Evolutionary conservation across 106 monocot species (phyloP).

Genomic region (Alisma plantagoaquatica): DNA sequence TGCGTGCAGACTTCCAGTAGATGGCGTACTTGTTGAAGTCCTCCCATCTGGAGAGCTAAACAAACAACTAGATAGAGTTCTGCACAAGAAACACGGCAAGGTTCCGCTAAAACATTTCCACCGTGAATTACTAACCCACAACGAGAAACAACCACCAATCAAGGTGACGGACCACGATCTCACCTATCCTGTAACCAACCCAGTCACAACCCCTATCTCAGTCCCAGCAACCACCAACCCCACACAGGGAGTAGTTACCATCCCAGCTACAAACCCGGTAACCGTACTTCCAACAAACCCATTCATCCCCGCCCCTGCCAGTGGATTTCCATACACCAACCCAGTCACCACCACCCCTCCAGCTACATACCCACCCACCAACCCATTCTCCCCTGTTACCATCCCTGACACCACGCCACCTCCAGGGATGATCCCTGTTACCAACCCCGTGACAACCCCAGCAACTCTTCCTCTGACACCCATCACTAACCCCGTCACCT

Average conservation of each 20-base stretch:
- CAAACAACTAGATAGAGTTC: conserved; percentile 2
- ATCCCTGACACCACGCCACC: background rate
- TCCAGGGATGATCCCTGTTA: background rate
- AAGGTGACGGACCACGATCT: conserved; percentile 23
- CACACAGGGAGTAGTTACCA: conserved; percentile 16
- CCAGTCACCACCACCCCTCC: conserved; percentile 2
- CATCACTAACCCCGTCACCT: background rate
- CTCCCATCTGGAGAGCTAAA: background rate
- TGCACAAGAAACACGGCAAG: conserved; percentile 9
- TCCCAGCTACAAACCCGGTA: conserved; percentile 28
- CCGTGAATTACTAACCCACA: conserved; percentile 25
- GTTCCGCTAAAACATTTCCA: conserved; percentile 25
- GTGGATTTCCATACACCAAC: too few relatives aligned
- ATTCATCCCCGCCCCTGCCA: conserved; percentile 28
- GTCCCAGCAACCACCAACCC: conserved; percentile 20
- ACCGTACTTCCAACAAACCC: conserved; percentile 25
- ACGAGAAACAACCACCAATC: background rate
- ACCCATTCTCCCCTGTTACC: background rate
- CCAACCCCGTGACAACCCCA: conserved; percentile 9
- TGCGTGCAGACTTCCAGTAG: too few relatives aligned
- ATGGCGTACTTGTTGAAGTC: too few relatives aligned
- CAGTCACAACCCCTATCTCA: conserved; percentile 24
- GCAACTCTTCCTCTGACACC: background rate
- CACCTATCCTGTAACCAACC: conserved; percentile 6
- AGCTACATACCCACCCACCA: background rate